These are phyloP conservation scores for Fusarium miscanthi DNA, from an alignment of 2,329 filamentous ascomycete species.

Conservation along the genomic window DNA sequence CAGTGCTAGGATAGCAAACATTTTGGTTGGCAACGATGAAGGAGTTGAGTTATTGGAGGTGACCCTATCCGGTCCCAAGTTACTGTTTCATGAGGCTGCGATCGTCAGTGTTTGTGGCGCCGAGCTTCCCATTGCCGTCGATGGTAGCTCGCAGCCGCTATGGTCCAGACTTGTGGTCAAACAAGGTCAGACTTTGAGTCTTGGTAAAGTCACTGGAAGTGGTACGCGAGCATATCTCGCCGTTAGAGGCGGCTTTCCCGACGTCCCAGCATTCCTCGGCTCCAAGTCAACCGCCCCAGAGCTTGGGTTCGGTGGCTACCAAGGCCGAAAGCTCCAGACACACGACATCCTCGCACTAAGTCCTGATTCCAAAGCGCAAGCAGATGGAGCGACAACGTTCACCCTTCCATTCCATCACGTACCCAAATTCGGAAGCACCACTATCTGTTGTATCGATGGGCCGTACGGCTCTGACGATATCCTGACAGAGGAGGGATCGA, in stretches of 20 bases:
- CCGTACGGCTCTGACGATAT: background rate
- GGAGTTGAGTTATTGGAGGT: background rate
- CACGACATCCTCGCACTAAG: constrained; percentile 31
- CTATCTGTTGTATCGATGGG: background rate
- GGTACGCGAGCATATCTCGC: background rate
- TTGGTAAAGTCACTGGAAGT: background rate
- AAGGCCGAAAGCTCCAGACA: constrained; percentile 65
- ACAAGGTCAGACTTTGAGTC: background rate
- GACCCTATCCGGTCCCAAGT: background rate
- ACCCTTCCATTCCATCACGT: background rate
- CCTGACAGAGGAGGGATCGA: background rate
- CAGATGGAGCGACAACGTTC: background rate
- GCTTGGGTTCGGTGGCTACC: constrained; percentile 68
- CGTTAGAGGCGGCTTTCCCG: constrained; percentile 37
- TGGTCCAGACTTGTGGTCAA: background rate
- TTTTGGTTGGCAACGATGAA: background rate
- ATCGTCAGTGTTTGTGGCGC: background rate
- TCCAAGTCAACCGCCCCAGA: constrained; percentile 69
- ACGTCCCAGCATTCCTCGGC: constrained; percentile 66
- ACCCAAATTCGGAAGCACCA: background rate
- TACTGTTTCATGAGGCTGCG: background rate
- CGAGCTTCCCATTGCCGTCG: background rate
- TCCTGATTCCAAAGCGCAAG: background rate
- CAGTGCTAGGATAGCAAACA: background rate
- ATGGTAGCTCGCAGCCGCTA: background rate